These are phyloP conservation scores for Larix kaempferi DNA, from an alignment of 75 land plant species.

Conservation along the genomic window DNA sequence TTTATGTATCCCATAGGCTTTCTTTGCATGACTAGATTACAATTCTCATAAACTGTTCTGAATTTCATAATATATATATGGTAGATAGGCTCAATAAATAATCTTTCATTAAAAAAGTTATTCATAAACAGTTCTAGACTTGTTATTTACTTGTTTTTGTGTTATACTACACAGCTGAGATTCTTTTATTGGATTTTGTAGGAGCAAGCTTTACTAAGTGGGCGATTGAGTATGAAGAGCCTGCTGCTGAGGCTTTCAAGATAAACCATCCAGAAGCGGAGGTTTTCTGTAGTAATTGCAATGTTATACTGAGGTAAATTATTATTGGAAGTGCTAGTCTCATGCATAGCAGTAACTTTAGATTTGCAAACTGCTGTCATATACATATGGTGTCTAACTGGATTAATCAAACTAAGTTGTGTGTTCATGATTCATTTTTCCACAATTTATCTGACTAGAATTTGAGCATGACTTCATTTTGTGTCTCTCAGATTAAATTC, in stretches of 20 bases:
- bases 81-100: not conserved
- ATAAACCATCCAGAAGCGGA: constrained; percentile 82
- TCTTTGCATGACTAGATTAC: not conserved
- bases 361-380: not conserved
- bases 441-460: no score
- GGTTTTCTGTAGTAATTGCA: constrained; percentile 85
- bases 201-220: constrained; percentile 79
- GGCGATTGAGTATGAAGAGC: constrained; percentile 97
- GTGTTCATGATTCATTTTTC: no score
- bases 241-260: constrained; percentile 91
- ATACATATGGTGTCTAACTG: not conserved
- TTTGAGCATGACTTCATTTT: no score
- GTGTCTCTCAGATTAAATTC: no score
- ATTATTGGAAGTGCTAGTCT: not conserved
- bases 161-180: not conserved
- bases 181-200: constrained; percentile 16
- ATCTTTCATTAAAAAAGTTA: not conserved
- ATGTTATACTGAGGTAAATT: constrained; percentile 83
- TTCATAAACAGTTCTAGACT: not conserved
- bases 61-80: no score
- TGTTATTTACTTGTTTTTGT: not conserved
- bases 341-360: not conserved
- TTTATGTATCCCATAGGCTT: not conserved
- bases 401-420: no score
- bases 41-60: not conserved